Conservation (phyloP, 495 filamentous ascomycete species). For the Corynascus novoguineensis region DNA sequence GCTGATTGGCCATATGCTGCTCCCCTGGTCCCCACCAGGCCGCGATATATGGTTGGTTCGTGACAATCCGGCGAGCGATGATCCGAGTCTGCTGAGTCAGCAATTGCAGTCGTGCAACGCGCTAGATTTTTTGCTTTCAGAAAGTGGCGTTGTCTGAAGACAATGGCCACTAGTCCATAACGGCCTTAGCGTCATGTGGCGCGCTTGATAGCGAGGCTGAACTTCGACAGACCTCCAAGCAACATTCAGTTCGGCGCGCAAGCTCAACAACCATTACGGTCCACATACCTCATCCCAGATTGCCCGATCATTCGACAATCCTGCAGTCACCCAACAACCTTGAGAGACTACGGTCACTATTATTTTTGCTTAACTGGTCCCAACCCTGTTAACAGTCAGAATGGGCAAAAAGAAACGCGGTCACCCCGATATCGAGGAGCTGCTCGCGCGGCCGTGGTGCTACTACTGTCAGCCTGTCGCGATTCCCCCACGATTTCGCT, state of each 20-base stretch:
- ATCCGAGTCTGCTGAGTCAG: no score
- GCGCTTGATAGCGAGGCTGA: background rate
- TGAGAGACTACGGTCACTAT: no score
- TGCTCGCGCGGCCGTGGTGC: constrained; percentile 87
- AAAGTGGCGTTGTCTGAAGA: no score
- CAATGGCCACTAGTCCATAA: background rate
- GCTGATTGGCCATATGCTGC: no score
- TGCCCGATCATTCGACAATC: background rate
- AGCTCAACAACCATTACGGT: background rate
- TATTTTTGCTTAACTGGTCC: background rate
- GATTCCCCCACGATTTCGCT: background rate
- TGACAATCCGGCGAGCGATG: no score
- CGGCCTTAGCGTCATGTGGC: background rate
- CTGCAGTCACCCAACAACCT: background rate
- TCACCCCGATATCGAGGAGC: constrained; percentile 79
- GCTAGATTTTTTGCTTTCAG: no score
- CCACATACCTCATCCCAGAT: background rate
- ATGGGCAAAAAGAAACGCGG: constrained; percentile 87
- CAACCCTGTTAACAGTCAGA: background rate
- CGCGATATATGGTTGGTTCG: no score
- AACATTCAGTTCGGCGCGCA: background rate
- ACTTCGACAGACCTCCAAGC: background rate
- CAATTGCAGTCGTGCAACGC: no score
- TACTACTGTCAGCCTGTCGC: constrained; percentile 71
- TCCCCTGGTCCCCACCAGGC: no score